phyloP scores from a whole-genome alignment of 768 basidiomycete genomes.

The Mycena floridula region DNA sequence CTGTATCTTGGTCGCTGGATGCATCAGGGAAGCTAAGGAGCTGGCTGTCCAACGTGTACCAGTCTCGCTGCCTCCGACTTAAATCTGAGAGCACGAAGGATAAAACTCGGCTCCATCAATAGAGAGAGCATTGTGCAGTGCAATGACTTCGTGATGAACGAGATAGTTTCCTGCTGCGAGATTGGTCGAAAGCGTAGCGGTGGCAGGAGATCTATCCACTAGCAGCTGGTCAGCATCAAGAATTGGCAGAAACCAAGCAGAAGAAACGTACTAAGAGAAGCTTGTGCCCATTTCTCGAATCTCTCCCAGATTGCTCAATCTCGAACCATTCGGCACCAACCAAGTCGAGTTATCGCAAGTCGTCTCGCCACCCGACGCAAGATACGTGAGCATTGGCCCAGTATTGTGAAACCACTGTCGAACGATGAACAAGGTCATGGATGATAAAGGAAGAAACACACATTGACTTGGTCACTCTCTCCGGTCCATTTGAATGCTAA shows the following conservation, averaged over 20 bases:
- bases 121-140: background rate
- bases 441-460: conserved; percentile 15
- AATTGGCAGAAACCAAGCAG: too few relatives aligned
- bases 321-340: conserved; percentile 43
- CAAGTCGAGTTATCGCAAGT: conserved; percentile 34
- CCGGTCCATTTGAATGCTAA: conserved; percentile 55
- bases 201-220: too few relatives aligned
- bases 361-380: conserved; percentile 35
- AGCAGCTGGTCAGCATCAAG: too few relatives aligned
- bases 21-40: too few relatives aligned
- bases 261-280: too few relatives aligned
- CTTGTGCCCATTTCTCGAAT: too few relatives aligned
- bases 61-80: conserved; percentile 19
- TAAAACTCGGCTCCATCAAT: conserved; percentile 18
- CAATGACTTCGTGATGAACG: background rate
- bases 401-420: conserved; percentile 28
- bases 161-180: too few relatives aligned
- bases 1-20: too few relatives aligned
- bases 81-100: conserved; percentile 22
- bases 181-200: too few relatives aligned
- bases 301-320: conserved; percentile 30
- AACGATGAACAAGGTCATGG: background rate
- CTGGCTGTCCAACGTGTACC: too few relatives aligned
- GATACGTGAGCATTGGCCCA: conserved; percentile 46
- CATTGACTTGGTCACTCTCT: conserved; percentile 28